phyloP scores from a whole-genome alignment of 2,329 filamentous ascomycete species.

The Pseudogymnoascus sp. region DNA sequence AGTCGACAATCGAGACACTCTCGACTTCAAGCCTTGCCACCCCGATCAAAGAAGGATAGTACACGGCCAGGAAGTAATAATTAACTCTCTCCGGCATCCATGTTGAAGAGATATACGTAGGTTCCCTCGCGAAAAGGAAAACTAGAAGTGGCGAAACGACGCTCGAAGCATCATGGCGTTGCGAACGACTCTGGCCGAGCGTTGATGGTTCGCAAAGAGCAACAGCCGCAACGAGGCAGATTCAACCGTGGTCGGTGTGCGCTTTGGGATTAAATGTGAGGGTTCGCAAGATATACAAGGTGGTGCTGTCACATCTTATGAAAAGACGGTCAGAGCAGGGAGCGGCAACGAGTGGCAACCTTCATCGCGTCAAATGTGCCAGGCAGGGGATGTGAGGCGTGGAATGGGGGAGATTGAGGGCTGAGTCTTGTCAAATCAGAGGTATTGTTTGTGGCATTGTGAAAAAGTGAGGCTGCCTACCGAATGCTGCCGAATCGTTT shows the following conservation, averaged over 20 bases:
- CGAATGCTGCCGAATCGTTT: not conserved
- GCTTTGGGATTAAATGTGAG: not conserved
- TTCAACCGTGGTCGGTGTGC: not conserved
- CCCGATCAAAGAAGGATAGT: not conserved
- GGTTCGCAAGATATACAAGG: not conserved
- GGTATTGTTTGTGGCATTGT: not conserved
- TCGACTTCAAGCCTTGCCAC: not conserved
- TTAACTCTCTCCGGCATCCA: not conserved
- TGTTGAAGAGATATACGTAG: not conserved
- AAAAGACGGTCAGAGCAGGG: slow-evolving; percentile 4
- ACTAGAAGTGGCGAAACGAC: not conserved
- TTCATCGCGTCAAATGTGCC: not conserved
- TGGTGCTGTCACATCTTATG: slow-evolving; percentile 5
- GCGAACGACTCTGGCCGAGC: not conserved
- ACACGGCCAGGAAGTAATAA: not conserved
- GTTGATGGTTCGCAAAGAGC: not conserved
- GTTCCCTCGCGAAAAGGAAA: slow-evolving; percentile 4
- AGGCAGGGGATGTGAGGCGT: not conserved
- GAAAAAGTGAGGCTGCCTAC: slow-evolving; percentile 6
- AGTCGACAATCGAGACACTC: not conserved
- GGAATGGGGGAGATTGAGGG: not conserved
- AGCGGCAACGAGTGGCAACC: not conserved
- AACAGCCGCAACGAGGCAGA: not conserved
- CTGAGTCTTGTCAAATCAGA: slow-evolving; percentile 1
- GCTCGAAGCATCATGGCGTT: slow-evolving; percentile 3